Base-by-base conservation (phyloP, 1,284 basidiomycete species). In the Austroboletus rostrupii region DNA sequence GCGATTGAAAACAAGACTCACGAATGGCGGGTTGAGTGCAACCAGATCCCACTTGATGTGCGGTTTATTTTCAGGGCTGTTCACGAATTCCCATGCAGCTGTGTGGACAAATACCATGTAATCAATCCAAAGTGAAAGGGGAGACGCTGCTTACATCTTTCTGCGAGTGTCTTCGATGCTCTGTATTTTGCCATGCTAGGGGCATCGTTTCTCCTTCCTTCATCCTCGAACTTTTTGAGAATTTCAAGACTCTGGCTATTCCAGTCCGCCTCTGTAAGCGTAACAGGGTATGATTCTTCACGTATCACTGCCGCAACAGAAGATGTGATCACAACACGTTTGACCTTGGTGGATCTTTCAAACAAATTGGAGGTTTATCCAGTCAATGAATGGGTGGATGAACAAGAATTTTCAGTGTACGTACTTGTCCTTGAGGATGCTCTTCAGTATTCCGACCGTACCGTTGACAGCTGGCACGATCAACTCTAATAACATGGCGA, bases 121-220 rank as follows among this genome's bases (percentile, higher is more conserved):
- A 26, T 26, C 23, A 7, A 26, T 26, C 23, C 23, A 26, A 17
- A 37, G 4, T 10, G 35, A 10, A 14, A 17, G 19, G 16, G 16
- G 13, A 11, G 13, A 40, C 0, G 21, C 1, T 3, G 5, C 45
- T 61, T 55, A 76, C 77, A 78, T 55, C 66, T 70, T 64, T 92
- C 89, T 2, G 88, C 87, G 2, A 91, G 70, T 5, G 78, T 80
- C 72, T 92, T 91, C 21, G 76, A 79, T 14, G 76, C 79, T 39
- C 72, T 66, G 61, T 86, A 88, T 60, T 78, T 81, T 39, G 69
- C 62, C 8, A 62, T 50, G 1, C 57, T 56, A 2, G 67, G 44
- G 1, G 81, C 77, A 14, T 74, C 72, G n/a, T 64, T 61, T 43
- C 26, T 57, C 17, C 62, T 63, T 13, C 85, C 83, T 46, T 78